These are phyloP conservation scores for Euphorbia corollata DNA, from an alignment of 441 rosid genomes.

Conservation along the genomic window DNA sequence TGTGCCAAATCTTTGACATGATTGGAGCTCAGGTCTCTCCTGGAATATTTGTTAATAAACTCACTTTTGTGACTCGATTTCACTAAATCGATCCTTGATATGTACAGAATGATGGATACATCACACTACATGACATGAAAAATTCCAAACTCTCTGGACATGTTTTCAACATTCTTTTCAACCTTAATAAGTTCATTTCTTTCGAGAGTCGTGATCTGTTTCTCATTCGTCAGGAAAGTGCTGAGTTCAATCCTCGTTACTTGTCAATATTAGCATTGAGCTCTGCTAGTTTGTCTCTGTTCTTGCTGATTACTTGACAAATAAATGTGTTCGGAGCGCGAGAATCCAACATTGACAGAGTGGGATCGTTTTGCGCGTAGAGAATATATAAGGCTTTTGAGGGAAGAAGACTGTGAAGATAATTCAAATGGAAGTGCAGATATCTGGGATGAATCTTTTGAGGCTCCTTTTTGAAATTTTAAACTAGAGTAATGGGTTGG, in stretches of 20 bases:
- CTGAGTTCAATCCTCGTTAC: too few species aligned
- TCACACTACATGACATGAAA: too few species aligned
- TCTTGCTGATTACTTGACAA: background rate
- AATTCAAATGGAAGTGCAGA: constrained; percentile 96
- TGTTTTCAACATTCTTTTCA: constrained; percentile 69
- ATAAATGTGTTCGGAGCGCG: constrained; percentile 62
- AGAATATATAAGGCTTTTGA: constrained; percentile 90
- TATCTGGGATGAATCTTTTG: constrained; percentile 94
- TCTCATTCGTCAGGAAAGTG: too few species aligned
- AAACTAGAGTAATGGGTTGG: too few species aligned
- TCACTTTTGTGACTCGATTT: too few species aligned
- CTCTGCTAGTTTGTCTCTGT: background rate
- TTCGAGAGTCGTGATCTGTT: too few species aligned
- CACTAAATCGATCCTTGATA: too few species aligned
- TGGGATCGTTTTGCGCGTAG: constrained; percentile 99
- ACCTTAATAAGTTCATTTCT: constrained; percentile 12
- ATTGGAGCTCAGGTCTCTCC: constrained; percentile 68
- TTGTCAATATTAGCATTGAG: background rate
- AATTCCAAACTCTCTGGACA: too few species aligned
- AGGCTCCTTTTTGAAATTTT: constrained; percentile 68
- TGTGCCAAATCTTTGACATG: constrained; percentile 96
- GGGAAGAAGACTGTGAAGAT: constrained; percentile 98
- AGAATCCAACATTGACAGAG: constrained; percentile 94
- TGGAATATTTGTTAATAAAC: too few species aligned
- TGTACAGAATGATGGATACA: too few species aligned